These are phyloP conservation scores for Diplogelasinospora grovesii DNA, from an alignment of 495 filamentous ascomycete species.

Conservation along the genomic window DNA sequence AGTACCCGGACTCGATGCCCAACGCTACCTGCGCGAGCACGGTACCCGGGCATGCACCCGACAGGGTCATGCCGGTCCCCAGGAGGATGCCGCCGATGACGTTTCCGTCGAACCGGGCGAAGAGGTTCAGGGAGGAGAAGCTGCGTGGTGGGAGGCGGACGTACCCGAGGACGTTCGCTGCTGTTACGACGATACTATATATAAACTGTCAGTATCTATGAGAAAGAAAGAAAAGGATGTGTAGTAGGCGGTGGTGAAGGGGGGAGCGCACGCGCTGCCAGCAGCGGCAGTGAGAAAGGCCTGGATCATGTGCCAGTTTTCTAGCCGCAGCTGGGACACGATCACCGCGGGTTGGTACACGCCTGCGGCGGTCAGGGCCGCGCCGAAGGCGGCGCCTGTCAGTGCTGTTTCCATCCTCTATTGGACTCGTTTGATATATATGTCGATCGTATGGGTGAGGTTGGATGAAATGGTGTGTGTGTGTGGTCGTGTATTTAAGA, in stretches of 20 bases:
- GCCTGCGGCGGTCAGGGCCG: slow-evolving; percentile 45
- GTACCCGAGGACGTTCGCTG: slow-evolving; percentile 25
- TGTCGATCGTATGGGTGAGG: too few species aligned
- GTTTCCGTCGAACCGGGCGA: slow-evolving; percentile 46
- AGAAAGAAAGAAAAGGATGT: background rate
- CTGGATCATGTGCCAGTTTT: slow-evolving; percentile 53
- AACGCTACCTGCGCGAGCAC: slow-evolving; percentile 46
- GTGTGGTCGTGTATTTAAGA: too few species aligned
- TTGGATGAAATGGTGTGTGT: too few species aligned
- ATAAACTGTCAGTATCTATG: background rate
- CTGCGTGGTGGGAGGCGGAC: slow-evolving; percentile 26
- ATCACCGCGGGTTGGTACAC: slow-evolving; percentile 49
- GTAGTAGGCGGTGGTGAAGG: background rate
- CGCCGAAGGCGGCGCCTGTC: slow-evolving; percentile 47
- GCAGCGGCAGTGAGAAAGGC: slow-evolving; percentile 50
- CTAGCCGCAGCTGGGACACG: slow-evolving; percentile 44
- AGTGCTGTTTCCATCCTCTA: slow-evolving; percentile 29
- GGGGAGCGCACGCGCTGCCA: slow-evolving; percentile 43
- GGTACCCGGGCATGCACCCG: slow-evolving; percentile 52
- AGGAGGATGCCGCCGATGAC: slow-evolving; percentile 48
- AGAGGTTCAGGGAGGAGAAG: slow-evolving; percentile 32
- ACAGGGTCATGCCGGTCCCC: slow-evolving; percentile 48
- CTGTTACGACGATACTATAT: slow-evolving; percentile 25
- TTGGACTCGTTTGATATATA: too few species aligned
- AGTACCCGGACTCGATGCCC: slow-evolving; percentile 39